Evolutionary conservation across 371 early-diverging fungal species (phyloP), one percentile per base, ranked within the genome.

Genomic region (Mucor irregularis): DNA sequence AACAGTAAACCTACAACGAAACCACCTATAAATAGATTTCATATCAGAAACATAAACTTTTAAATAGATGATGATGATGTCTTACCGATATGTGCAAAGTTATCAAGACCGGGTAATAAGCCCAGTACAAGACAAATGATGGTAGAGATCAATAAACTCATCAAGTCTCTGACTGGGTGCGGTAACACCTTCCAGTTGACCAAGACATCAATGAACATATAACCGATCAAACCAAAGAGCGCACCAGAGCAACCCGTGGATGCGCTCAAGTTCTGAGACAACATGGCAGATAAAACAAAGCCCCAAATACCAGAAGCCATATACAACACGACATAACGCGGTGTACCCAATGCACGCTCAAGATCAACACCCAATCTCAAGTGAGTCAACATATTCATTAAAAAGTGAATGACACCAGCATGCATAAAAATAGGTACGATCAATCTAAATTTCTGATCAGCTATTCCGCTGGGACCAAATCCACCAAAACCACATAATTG

Each of bases 241-340:
- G 92, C 82, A 17, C 96, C 94, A 5, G 92, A 91, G 34, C 87
- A 85, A 0, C 96, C 96, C 58, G 92, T 87, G 0, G 88, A 86
- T 4, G 85, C 84, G 72, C 62, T 37, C 11, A 58, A 22, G 13
- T 75, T 53, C 2, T 78, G 80, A 0, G 80, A 74, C 53, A 89
- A 80, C 61, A 82, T 84, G 16, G 86, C 91, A 8, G 90, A 91
- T 61, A 94, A 86, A 7, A 92, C 64, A 71, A 92, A 92, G 4
- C 94, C 93, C 17, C 80, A 88, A 43, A 91, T 80, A 24, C 96
- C 94, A 11, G 86, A 74, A 2, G 80, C 68, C 58, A 90, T 65
- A 75, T 94, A 94, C 19, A 95, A 83, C 17, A 83, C 56, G 0
- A 81, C 82, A 56, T 90, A 82, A 14, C 94, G 74, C 61, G 88